These are phyloP conservation scores for Leishmania guyanensis DNA, from an alignment of 208 protist genomes.

Conservation along the genomic window DNA sequence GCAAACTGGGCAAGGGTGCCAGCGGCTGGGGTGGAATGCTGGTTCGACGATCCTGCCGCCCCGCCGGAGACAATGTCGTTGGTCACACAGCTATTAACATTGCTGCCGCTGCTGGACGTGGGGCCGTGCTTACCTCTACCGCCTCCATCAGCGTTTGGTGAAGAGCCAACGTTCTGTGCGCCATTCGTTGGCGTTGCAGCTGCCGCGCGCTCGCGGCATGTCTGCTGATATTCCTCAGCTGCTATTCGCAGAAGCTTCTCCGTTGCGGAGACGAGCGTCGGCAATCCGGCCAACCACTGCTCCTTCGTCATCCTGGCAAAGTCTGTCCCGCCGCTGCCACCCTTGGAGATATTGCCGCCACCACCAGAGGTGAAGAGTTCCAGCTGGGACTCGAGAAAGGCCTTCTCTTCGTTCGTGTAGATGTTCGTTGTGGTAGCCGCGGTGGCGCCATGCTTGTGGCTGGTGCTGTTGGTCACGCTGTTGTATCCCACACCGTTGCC, in stretches of 20 bases:
- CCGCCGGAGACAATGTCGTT: not conserved
- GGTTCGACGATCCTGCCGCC: not conserved
- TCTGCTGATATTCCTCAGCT: conserved; percentile 39
- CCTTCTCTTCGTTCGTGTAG: conserved; percentile 33
- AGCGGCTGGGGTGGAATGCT: conserved; percentile 28
- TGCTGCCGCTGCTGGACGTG: not conserved
- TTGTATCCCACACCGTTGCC: not conserved
- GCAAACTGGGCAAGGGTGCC: conserved; percentile 56
- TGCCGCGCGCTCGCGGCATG: conserved; percentile 15
- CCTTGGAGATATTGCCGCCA: not conserved
- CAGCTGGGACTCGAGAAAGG: conserved; percentile 27
- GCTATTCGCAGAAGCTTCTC: conserved; percentile 39
- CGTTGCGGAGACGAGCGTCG: conserved; percentile 25
- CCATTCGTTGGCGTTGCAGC: not conserved
- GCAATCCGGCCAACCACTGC: conserved; percentile 26
- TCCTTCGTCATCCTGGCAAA: conserved; percentile 25
- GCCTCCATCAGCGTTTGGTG: not conserved
- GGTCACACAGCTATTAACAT: not conserved
- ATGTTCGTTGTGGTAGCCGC: not conserved
- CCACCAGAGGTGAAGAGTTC: conserved; percentile 17
- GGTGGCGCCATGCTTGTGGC: not conserved
- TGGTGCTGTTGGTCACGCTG: not conserved
- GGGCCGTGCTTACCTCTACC: not conserved
- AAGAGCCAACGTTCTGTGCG: not conserved
- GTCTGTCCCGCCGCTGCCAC: not conserved